Conservation (phyloP, 352 stramenopile species). For the Pythium aristosporum region DNA sequence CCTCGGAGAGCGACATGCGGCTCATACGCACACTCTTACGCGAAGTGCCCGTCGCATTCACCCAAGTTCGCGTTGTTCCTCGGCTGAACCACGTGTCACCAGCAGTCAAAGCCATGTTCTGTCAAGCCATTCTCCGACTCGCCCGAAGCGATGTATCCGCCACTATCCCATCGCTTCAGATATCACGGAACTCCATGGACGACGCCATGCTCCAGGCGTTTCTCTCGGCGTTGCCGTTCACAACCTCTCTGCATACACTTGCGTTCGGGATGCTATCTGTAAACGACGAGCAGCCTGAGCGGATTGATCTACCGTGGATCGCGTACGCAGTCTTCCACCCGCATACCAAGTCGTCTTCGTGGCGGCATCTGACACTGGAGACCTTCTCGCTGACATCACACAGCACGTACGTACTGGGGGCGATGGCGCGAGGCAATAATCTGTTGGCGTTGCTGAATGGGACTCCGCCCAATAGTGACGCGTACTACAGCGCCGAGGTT, state of each 20-base stretch:
- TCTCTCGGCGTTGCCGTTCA: neutral
- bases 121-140: neutral
- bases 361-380: neutral
- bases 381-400: neutral
- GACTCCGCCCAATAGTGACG: neutral
- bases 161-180: neutral
- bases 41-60: neutral
- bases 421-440: slow-evolving; percentile 2
- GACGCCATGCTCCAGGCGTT: neutral
- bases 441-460: slow-evolving; percentile 2
- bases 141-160: neutral
- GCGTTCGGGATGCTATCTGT: neutral
- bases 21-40: neutral
- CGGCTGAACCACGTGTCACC: neutral
- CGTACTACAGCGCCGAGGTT: neutral
- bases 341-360: neutral
- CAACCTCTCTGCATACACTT: neutral
- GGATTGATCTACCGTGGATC: neutral
- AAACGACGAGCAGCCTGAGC: neutral
- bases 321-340: slow-evolving; percentile 5
- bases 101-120: neutral
- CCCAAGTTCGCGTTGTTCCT: neutral
- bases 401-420: neutral
- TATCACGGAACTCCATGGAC: neutral
- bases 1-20: neutral